Evolutionary conservation across 208 protist species (phyloP), one percentile per base, ranked within the genome.

Genomic region (Trypanosomatidae sp.): DNA sequence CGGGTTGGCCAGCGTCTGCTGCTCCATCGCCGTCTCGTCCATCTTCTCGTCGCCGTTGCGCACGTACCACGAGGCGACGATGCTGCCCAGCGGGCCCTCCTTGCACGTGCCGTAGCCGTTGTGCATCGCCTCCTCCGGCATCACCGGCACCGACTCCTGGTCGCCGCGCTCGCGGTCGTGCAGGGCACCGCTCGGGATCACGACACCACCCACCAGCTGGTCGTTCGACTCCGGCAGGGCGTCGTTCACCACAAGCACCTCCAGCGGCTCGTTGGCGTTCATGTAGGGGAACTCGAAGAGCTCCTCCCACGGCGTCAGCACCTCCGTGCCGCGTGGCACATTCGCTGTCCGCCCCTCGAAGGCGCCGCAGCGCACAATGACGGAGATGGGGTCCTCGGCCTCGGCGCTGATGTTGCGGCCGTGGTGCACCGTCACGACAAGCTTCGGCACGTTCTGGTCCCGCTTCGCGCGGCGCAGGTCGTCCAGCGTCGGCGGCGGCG

Each of bases 271-370:
- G 50, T 89, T 82, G n/a, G 84, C 25, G 81, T 91, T 92, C 50
- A 88, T 86, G 81, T 95, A 97, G 3, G 92, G 90, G 72, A 97
- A 97, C 66, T 94, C 89, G 71, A 97, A 97, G 47, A 94, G 89
- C 80, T 95, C 92, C 59, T 94, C 92, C 92, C 92, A 97, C 39
- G 88, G 89, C 33, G 84, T 92, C 52, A 79, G 64, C 8, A 81
- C 66, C 43, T 82, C 90, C 66, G 82, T 87, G 47, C 90, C 90
- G 47, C 90, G 92, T 12, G 79, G 83, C 49, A 95, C 84, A 78
- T 92, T 91, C 41, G 87, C 90, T 1, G 92, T 97, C 69, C 89
- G 90, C n/a, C 92, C 92, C 72, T 97, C 92, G 83, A 97, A 95
- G 41, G 89, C 85, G n/a, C 90, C 92, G 73, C 90, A 95, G 49